Percentiles rank a stretch among this genome's conserved stretches.
phyloP scores from a whole-genome alignment of 2,329 filamentous ascomycete genomes.

The Chaetoscypha palmicola region DNA sequence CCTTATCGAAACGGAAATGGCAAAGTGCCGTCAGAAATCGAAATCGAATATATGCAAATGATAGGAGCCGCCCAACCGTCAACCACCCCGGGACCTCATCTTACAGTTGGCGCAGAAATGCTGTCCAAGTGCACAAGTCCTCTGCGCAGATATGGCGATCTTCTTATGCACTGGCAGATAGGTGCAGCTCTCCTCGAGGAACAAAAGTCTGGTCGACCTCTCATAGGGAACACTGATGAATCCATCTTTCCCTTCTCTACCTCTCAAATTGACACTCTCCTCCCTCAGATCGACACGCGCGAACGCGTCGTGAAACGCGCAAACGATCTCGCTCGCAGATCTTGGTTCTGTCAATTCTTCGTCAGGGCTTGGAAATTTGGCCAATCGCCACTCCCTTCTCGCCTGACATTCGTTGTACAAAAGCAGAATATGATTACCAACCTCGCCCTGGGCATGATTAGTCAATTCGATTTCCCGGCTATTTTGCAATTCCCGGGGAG shows the following conservation, averaged over 20 bases:
- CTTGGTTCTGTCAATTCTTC: conserved; percentile 54
- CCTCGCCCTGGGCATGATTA: background rate
- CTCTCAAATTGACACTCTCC: conserved; percentile 21
- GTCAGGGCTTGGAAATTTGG: conserved; percentile 51
- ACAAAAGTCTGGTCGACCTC: conserved; percentile 30
- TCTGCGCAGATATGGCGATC: conserved; percentile 56
- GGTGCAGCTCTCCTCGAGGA: conserved; percentile 48
- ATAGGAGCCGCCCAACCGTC: conserved; percentile 47
- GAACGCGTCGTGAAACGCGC: conserved; percentile 22
- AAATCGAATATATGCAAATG: conserved; percentile 29
- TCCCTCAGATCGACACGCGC: conserved; percentile 24
- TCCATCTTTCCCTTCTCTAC: conserved; percentile 29
- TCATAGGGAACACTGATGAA: conserved; percentile 30
- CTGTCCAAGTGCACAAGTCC: conserved; percentile 60
- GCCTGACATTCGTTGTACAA: conserved; percentile 32
- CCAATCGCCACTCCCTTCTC: conserved; percentile 41
- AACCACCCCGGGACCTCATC: conserved; percentile 46
- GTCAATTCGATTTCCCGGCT: background rate
- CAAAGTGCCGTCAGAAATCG: conserved; percentile 8
- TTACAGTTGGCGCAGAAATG: conserved; percentile 50
- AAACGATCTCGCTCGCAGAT: conserved; percentile 30
- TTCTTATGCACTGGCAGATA: conserved; percentile 61
- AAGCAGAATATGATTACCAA: conserved; percentile 2
- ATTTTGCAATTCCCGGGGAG: background rate
- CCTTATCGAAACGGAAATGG: conserved; percentile 20